Evolutionary conservation across 495 filamentous ascomycete species (phyloP), one percentile per base, ranked within the genome.

Genomic region (Daldinia childiae): DNA sequence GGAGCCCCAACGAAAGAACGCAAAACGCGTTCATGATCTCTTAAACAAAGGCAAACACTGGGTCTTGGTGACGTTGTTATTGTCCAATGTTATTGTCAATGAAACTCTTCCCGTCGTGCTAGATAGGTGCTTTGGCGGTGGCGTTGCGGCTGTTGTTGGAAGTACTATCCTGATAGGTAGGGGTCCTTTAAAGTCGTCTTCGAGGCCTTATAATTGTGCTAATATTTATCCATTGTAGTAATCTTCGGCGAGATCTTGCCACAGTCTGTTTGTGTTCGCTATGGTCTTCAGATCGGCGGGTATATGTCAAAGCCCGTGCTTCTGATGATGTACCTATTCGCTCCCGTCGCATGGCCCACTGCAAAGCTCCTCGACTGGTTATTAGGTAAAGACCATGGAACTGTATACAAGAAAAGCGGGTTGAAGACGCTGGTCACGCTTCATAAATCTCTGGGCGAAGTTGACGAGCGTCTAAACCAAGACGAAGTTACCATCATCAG

Each of bases 401-500:
- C 93, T 3, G 91, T 93, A 32, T 98, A 97, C 87, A 97, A 97
- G 81, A 98, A 97, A 79, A 93, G 93, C 55, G 94, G 94, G 1
- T 80, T 98, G 69, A 86, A 86, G 68, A 86, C 83, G 12, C 74
- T 99, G 8, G 95, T 99, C 11, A 97, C 93, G 0, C 85, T 99
- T 1, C 95, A 99, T 82, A 94, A 93, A 76, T 95, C 91, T 12
- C 80, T 99, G 15, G 95, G 95, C 15, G 89, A 91, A 32, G 91
- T 90, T 26, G 92, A 91, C 19, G 92, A 98, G 76, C 90, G 97
- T 62, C 86, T 99, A 29, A 98, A 97, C 76, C 90, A 97, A 68
- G 95, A 99, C 76, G 95, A 99, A 81, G 95, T 98, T 70, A 98
- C 95, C 51, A 99, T 99, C 77, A 99, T 99, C 76, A 96, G 91